phyloP scores from a whole-genome alignment of 1,284 basidiomycete species.

The Rhodotorula sp. region DNA sequence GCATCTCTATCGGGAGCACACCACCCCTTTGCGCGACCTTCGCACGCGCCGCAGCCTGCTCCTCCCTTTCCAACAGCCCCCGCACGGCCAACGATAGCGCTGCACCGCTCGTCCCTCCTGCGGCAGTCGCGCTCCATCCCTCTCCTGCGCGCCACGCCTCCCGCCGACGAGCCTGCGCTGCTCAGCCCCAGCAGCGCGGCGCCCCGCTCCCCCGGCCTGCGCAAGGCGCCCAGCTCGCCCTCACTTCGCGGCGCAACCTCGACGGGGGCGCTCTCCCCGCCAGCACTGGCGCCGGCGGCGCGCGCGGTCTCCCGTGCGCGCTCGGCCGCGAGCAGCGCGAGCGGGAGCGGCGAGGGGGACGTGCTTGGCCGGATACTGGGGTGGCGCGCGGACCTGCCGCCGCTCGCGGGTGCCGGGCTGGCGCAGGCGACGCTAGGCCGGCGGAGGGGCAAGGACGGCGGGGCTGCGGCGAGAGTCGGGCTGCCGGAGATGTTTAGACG shows the following conservation, averaged over 20 bases:
- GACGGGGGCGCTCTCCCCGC: not conserved
- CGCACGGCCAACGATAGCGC: not conserved
- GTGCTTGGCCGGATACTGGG: conserved; percentile 46
- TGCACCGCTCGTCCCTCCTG: not conserved
- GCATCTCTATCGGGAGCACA: conserved; percentile 1
- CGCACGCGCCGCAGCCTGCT: conserved; percentile 5
- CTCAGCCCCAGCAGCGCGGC: not conserved
- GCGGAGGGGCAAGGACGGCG: not conserved
- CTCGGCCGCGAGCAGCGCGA: not conserved
- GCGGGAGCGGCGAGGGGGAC: conserved; percentile 34
- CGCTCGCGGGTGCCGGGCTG: not conserved
- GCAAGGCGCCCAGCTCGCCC: not conserved
- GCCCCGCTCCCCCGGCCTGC: conserved; percentile 6
- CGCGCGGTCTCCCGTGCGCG: conserved; percentile 4
- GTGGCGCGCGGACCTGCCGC: conserved; percentile 34
- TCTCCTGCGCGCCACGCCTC: not conserved
- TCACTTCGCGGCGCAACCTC: not conserved
- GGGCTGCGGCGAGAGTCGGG: not conserved
- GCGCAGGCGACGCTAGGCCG: not conserved
- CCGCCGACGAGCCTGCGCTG: not conserved
- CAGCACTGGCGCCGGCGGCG: conserved; percentile 1
- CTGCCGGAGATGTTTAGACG: not conserved
- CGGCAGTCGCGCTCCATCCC: conserved; percentile 26
- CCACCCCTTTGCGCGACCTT: conserved; percentile 17
- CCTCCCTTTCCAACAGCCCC: not conserved